Percentiles rank a stretch among this genome's conserved stretches.
Evolutionary conservation across 225 moss, liverwort and hornwort species (phyloP).

Genomic region (Anthoceros angustus): DNA sequence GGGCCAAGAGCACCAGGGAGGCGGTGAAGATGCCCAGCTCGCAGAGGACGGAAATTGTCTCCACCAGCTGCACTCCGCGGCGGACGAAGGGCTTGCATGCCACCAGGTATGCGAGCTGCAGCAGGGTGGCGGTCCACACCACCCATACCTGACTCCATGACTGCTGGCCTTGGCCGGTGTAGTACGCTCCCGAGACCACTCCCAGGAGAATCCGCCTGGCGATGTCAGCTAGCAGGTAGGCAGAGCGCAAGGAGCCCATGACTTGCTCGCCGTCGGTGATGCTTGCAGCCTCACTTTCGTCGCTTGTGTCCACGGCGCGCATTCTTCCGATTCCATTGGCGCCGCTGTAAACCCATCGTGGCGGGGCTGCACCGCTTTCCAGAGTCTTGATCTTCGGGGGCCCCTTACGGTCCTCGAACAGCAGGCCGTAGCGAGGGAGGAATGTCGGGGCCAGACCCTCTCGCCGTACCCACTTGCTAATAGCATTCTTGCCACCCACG

Average conservation of each 20-base stretch:
- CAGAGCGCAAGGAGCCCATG: constrained; percentile 43
- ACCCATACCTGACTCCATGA: constrained; percentile 64
- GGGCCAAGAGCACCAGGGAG: constrained; percentile 39
- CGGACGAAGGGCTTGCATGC: constrained; percentile 59
- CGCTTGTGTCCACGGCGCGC: constrained; percentile 34
- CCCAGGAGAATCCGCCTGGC: constrained; percentile 50
- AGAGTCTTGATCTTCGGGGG: constrained; percentile 47
- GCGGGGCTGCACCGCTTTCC: constrained; percentile 23
- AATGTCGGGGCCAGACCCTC: constrained; percentile 35
- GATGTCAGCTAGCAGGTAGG: constrained; percentile 52
- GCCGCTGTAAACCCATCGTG: constrained; percentile 38
- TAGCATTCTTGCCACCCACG: constrained; percentile 41
- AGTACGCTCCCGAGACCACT: constrained; percentile 59
- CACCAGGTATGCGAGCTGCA: constrained; percentile 50
- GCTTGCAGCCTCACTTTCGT: constrained; percentile 33
- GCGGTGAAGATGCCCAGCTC: constrained; percentile 60
- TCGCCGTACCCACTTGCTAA: constrained; percentile 55
- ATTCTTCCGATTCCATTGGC: constrained; percentile 33
- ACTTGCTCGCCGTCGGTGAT: constrained; percentile 4
- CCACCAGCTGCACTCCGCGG: constrained; percentile 71
- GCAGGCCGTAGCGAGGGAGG: constrained; percentile 58
- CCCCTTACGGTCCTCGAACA: constrained; percentile 93
- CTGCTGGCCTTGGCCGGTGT: constrained; percentile 26
- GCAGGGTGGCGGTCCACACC: constrained; percentile 36
- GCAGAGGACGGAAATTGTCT: constrained; percentile 65